Base-by-base conservation (phyloP, 306 rosid species). In the Cercis canadensis region DNA sequence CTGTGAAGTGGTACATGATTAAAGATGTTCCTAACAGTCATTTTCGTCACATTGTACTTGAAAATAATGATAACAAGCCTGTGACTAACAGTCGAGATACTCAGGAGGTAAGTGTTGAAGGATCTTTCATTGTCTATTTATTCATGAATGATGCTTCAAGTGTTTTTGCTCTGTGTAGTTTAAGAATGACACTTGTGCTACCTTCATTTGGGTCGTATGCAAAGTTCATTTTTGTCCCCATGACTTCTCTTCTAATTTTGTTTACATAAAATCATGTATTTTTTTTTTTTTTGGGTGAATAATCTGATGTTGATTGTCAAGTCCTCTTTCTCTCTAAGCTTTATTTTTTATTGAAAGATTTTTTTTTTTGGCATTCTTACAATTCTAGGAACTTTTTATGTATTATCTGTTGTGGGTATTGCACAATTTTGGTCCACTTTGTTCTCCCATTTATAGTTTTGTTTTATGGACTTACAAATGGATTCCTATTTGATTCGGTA, bases 31-130 rank as follows among this genome's bases (percentile, higher is more conserved):
- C 97, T 0, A 90, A 90, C 76, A 90, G 94, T 84, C 97, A 86
- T 74, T 90, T 90, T 53, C 92, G 97, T 63, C 94, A 90, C 83
- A 86, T 90, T 64, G 83, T 88, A 61, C 92, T 90, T 58, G 97
- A 88, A 78, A 88, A 88, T 77, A 90, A 90, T 73, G 97, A 90
- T 78, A 90, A 90, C 85, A 90, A 90, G 87, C 97, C 97, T 44
- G 97, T 90, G 54, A 90, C 97, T 24, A 90, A 90, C 80, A 90
- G 97, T 83, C 90, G 97, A 59, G 97, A 90, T 85, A 90, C 97
- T 17, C 97, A 90, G 72, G 97, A 90, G 94, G 97, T 90, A 74
- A 79, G 79, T 53, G 62, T 65, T 54, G 62, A 69, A 63, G 57
- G 51, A 53, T 56, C 53, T 21, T 57, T 67, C 12, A 11, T n/a